Base-by-base conservation (phyloP, 75 land plant species). In the Pseudotsuga menziesii region DNA sequence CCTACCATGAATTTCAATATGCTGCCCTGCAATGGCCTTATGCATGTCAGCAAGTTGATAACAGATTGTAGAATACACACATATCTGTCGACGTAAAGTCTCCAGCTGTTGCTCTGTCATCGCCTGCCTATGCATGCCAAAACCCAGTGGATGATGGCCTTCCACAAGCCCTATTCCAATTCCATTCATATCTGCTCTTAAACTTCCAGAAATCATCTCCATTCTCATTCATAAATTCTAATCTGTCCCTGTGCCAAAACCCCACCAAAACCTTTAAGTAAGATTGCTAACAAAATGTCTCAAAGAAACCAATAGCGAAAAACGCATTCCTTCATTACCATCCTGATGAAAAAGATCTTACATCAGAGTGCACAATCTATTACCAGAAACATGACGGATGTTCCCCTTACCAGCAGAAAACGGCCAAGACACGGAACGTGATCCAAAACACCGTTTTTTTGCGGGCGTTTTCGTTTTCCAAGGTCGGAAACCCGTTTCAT, bases 91-190 rank as follows among this genome's bases (percentile, higher is more conserved):
- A 3, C 81, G 81, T 52, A 83, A 58, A 2, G 81, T 83, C 55
- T 78, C 78, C 27, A 85, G 77, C 57, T 85, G 86, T n/a, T 83
- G 81, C 36, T 85, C 86, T 32, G 86, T 83, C 86, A 85, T 85
- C 41, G 77, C 79, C 3, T 0, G 22, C 3, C 23, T 12, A 17
- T n/a, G 52, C 0, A 41, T 69, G 16, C n/a, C 41, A 29, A 35
- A 20, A 36, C 22, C 17, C 41, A 32, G 35, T 16, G 71, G 52
- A 69, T 67, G 11, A 4, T 5, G 44, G 36, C 39, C 3, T 16
- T 48, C 48, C 35, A 9, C 44, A 69, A 35, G 1, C 23, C 14
- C 52, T 9, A n/a, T n/a, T 41, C 39, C 6, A 12, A 29, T n/a
- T 69, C 41, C 72, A 4, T 64, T 41, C 4, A 29, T 5, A 15